These are phyloP conservation scores for Fagopyrum esculentum DNA, from an alignment of 148 eudicot genomes.

Conservation along the genomic window DNA sequence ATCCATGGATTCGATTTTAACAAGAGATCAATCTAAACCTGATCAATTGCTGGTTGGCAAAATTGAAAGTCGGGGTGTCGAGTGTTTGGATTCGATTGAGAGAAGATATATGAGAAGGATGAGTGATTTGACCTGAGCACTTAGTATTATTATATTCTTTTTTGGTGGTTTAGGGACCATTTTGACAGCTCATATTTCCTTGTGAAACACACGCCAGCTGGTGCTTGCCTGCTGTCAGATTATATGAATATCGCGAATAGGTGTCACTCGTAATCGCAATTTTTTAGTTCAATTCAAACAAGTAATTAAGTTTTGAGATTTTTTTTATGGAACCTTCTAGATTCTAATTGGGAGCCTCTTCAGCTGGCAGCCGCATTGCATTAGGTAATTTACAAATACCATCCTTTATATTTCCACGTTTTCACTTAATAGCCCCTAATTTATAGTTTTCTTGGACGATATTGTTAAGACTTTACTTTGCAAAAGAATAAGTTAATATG, in stretches of 20 bases:
- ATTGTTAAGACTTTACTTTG: too few species aligned
- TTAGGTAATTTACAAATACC: too few species aligned
- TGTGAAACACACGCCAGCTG: slow-evolving; percentile 11
- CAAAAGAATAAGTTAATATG: too few species aligned
- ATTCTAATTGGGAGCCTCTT: too few species aligned
- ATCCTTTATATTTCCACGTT: too few species aligned
- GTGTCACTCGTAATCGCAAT: background rate
- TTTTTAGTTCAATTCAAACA: background rate
- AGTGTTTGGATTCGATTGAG: background rate
- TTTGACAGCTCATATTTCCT: slow-evolving; percentile 7
- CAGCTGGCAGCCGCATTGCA: too few species aligned
- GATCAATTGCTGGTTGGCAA: background rate
- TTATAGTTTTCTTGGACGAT: too few species aligned
- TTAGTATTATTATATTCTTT: background rate
- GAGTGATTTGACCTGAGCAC: slow-evolving; percentile 7
- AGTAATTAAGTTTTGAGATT: too few species aligned
- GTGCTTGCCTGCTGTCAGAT: slow-evolving; percentile 10
- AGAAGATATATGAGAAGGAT: background rate
- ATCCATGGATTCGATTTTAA: background rate
- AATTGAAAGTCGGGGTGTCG: background rate
- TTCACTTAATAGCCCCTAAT: too few species aligned
- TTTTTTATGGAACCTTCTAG: too few species aligned
- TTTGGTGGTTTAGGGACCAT: background rate
- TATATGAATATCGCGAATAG: slow-evolving; percentile 1
- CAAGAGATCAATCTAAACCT: background rate